phyloP scores from a whole-genome alignment of 2,329 filamentous ascomycete genomes.

The Cytospora chrysosperma region DNA sequence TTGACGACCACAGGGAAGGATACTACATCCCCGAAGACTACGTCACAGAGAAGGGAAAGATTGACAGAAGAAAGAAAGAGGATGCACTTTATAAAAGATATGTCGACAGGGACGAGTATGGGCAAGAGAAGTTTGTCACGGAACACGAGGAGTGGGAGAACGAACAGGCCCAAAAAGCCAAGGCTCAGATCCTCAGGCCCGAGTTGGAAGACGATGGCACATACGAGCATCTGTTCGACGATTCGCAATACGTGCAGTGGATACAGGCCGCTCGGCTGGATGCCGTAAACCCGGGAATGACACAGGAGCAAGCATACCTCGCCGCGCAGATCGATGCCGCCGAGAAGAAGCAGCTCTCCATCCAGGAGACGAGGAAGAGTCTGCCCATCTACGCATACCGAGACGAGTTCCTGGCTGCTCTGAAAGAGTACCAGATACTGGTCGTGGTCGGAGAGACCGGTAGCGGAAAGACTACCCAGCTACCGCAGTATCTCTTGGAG shows the following conservation, averaged over 20 bases:
- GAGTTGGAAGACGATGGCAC: constrained; percentile 77
- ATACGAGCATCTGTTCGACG: constrained; percentile 92
- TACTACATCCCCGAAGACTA: constrained; percentile 95
- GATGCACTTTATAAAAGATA: constrained; percentile 89
- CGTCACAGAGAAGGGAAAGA: constrained; percentile 88
- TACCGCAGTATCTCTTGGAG: constrained; percentile 91
- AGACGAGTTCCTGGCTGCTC: constrained; percentile 79
- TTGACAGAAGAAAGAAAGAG: constrained; percentile 82
- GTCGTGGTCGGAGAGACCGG: constrained; percentile 95
- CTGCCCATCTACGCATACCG: constrained; percentile 88
- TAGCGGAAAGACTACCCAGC: constrained; percentile 91
- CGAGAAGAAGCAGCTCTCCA: constrained; percentile 82
- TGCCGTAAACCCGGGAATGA: constrained; percentile 68
- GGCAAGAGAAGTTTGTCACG: constrained; percentile 84
- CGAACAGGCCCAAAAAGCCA: constrained; percentile 84
- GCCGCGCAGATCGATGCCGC: constrained; percentile 83
- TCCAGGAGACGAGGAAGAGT: constrained; percentile 87
- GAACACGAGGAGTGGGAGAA: constrained; percentile 96
- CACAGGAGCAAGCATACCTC: constrained; percentile 74
- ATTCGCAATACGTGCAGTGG: constrained; percentile 84
- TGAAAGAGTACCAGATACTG: constrained; percentile 82
- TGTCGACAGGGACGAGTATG: constrained; percentile 81
- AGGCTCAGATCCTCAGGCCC: constrained; percentile 74
- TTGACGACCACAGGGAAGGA: constrained; percentile 89
- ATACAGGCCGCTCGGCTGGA: constrained; percentile 55